Conservation (phyloP, 2,329 filamentous ascomycete species). For the Fusarium albosuccineum region DNA sequence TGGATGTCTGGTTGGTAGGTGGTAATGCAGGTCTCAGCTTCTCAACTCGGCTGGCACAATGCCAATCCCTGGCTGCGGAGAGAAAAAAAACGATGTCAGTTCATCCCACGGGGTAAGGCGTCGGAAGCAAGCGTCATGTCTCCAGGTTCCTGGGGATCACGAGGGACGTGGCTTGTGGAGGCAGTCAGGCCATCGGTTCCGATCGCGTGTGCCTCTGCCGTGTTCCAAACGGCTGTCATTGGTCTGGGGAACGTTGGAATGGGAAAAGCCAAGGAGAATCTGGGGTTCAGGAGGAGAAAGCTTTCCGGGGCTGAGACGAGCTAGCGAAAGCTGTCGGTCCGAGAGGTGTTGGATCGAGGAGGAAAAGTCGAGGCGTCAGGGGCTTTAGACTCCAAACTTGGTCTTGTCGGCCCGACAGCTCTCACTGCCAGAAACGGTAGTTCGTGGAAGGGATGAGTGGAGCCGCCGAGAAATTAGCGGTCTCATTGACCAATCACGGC, state of each 20-base stretch:
- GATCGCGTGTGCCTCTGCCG: background rate
- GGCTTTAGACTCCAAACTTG: background rate
- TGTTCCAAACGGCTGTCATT: background rate
- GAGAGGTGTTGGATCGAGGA: slow-evolving; percentile 8
- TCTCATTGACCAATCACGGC: background rate
- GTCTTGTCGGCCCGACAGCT: background rate
- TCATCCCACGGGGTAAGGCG: slow-evolving; percentile 20
- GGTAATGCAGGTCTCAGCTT: background rate
- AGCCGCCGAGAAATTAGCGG: background rate
- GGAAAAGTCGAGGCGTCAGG: background rate
- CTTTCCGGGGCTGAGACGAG: slow-evolving; percentile 25
- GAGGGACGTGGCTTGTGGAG: background rate
- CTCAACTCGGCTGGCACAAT: background rate
- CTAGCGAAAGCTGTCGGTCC: slow-evolving; percentile 28
- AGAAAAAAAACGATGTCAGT: slow-evolving; percentile 2
- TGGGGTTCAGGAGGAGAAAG: slow-evolving; percentile 35
- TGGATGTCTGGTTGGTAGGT: background rate
- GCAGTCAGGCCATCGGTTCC: background rate
- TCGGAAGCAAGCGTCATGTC: slow-evolving; percentile 17
- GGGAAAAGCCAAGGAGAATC: slow-evolving; percentile 29
- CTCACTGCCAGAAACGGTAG: background rate
- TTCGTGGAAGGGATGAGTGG: background rate
- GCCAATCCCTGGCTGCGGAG: background rate
- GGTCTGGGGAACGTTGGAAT: slow-evolving; percentile 18
- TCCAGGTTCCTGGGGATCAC: slow-evolving; percentile 21